phyloP scores from a whole-genome alignment of 2,329 filamentous ascomycete species.

The Fusarium buharicum region DNA sequence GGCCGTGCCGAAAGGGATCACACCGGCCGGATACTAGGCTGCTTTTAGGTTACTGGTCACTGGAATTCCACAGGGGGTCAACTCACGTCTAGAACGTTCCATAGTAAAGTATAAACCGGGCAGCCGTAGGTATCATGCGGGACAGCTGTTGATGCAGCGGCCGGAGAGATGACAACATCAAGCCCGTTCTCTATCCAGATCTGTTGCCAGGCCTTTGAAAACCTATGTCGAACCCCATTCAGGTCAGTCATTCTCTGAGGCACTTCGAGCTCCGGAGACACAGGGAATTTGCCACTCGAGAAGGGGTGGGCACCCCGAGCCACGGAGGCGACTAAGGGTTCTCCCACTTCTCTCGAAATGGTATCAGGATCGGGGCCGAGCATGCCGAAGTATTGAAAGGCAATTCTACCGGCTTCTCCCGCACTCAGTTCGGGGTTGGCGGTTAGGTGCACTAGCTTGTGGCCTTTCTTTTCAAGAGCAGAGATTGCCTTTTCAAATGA shows the following conservation, averaged over 20 bases:
- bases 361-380: constrained; percentile 23
- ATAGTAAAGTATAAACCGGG: constrained; percentile 40
- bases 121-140: constrained; percentile 40
- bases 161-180: constrained; percentile 36
- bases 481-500: constrained; percentile 55
- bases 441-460: constrained; percentile 54
- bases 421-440: constrained; percentile 29
- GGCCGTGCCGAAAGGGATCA: constrained; percentile 29
- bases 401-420: constrained; percentile 30
- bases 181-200: constrained; percentile 27
- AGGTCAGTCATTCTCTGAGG: constrained; percentile 8
- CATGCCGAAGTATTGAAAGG: constrained; percentile 36
- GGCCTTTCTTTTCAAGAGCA: constrained; percentile 55
- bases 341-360: constrained; percentile 27
- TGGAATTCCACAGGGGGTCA: fast-evolving
- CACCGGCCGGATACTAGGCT: constrained; percentile 36
- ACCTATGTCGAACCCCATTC: constrained; percentile 14
- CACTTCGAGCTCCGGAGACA: constrained; percentile 9
- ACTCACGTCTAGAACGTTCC: constrained; percentile 41
- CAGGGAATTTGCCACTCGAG: constrained; percentile 19
- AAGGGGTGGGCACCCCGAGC: constrained; percentile 35
- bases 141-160: constrained; percentile 27
- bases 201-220: constrained; percentile 27
- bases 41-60: fast-evolving
- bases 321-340: constrained; percentile 36